phyloP scores from a whole-genome alignment of 2,329 filamentous ascomycete species.

The Claviceps pusilla region DNA sequence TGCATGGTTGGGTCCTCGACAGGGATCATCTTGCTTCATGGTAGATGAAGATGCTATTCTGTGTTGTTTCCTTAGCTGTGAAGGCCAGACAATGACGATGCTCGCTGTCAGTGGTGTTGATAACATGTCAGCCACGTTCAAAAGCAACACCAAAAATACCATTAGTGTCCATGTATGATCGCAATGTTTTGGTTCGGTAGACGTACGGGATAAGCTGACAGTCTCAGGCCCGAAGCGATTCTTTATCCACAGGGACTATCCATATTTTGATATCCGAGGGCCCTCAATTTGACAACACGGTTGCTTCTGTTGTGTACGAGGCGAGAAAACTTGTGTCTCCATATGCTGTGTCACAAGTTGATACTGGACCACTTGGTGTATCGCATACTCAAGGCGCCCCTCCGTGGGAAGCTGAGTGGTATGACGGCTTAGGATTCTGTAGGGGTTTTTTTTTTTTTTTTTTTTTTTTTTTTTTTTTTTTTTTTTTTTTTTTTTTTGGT shows the following conservation, averaged over 20 bases:
- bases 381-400: slow-evolving; percentile 34
- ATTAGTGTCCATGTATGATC: slow-evolving; percentile 49
- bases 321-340: slow-evolving; percentile 42
- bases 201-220: slow-evolving; percentile 5
- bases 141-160: slow-evolving; percentile 47
- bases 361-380: slow-evolving; percentile 30
- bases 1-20: slow-evolving; percentile 79
- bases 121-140: slow-evolving; percentile 55
- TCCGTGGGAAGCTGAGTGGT: slow-evolving; percentile 74
- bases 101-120: slow-evolving; percentile 63
- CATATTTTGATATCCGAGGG: slow-evolving; percentile 58
- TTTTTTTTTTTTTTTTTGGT: neutral
- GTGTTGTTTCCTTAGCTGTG: slow-evolving; percentile 56
- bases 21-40: slow-evolving; percentile 52
- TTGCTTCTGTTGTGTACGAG: slow-evolving; percentile 74
- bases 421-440: slow-evolving; percentile 86
- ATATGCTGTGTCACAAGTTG: slow-evolving; percentile 28
- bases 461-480: neutral
- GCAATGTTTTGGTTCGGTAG: neutral
- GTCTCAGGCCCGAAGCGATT: slow-evolving; percentile 50
- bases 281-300: slow-evolving; percentile 56
- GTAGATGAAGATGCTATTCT: slow-evolving; percentile 67
- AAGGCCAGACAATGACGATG: slow-evolving; percentile 62
- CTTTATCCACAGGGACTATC: slow-evolving; percentile 35
- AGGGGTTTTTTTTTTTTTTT: slow-evolving; percentile 20